phyloP scores from a whole-genome alignment of 345 rosid species.

The Raphanus raphanistrum region DNA sequence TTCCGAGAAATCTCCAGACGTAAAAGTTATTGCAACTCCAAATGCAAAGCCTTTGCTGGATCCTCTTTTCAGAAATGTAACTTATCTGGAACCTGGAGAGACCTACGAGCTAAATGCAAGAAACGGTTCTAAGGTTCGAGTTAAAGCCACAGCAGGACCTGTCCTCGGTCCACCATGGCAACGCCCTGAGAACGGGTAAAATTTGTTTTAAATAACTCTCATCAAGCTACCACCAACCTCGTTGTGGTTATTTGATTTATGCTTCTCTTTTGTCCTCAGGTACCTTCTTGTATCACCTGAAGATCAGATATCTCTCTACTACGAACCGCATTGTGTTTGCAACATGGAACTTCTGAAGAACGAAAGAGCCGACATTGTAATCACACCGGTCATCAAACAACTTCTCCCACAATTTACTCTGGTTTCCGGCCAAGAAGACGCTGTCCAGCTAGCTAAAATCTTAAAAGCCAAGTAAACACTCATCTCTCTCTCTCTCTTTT shows the following conservation, averaged over 20 bases:
- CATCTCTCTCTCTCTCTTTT: background rate
- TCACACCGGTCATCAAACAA: slow-evolving; percentile 89
- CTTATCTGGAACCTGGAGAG: slow-evolving; percentile 77
- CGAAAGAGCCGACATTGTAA: slow-evolving; percentile 74
- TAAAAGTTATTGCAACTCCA: slow-evolving; percentile 80
- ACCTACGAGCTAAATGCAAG: slow-evolving; percentile 51
- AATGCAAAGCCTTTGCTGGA: slow-evolving; percentile 87
- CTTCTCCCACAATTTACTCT: slow-evolving; percentile 85
- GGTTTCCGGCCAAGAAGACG: slow-evolving; percentile 97
- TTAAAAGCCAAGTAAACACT: slow-evolving; percentile 64
- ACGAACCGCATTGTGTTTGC: slow-evolving; percentile 88
- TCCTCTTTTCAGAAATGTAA: slow-evolving; percentile 73
- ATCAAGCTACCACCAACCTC: background rate
- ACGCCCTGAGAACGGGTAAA: slow-evolving; percentile 91
- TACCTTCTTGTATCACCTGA: slow-evolving; percentile 60
- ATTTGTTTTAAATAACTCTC: background rate
- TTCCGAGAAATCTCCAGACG: slow-evolving; percentile 55
- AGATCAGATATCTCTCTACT: slow-evolving; percentile 69
- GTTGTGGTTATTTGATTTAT: background rate
- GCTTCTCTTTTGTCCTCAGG: slow-evolving; percentile 32
- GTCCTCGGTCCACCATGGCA: slow-evolving; percentile 98
- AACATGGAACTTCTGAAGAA: slow-evolving; percentile 54
- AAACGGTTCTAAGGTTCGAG: slow-evolving; percentile 54
- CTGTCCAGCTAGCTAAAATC: slow-evolving; percentile 77
- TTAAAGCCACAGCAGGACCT: slow-evolving; percentile 86